Evolutionary conservation across 1,139 yeast species (phyloP), one percentile per base, ranked within the genome.

Genomic region (Taphrina populina): DNA sequence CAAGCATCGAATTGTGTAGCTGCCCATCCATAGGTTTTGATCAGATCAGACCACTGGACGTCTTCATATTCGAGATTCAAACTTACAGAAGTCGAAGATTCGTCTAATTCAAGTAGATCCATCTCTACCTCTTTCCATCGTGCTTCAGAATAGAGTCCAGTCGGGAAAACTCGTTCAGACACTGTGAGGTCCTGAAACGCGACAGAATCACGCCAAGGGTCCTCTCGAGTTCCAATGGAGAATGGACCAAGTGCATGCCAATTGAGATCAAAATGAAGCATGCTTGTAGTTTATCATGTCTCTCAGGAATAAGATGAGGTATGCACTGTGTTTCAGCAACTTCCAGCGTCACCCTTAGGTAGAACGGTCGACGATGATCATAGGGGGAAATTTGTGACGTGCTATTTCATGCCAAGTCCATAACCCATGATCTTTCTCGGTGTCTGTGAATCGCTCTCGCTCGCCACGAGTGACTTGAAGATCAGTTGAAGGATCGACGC

Each of bases 171-270:
- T 10, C 19, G 20, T 7, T 36, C 41, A 19, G 41, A 36, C 15
- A 36, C 24, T 24, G 5, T 24, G 11, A 36, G 7, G 24, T 7
- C 13, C 20, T 21, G 7, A 7, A 36, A 13, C n/a, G 15, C 41
- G 15, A 44, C 40, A 11, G 39, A 17, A 21, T 44, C 51, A 13
- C 15, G 51, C 51, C 51, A 44, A 4, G 51, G 51, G 17, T 44
- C 51, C 13, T 44, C 51, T n/a, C 51, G n/a, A 3, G 51, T 44
- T n/a, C 51, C 51, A 29, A 32, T 32, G 11, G 39, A 8, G 32
- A 44, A 44, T 11, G 51, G 51, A 7, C 51, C 51, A 4, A 44
- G 40, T 4, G 36, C 51, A 20, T 34, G 11, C 51, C 51, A 44
- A n/a, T 8, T 7, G 7, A 15, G 7, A 10, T 36, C 23, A 13